Evolutionary conservation across 768 basidiomycete species (phyloP).

Genomic region (Tricholoma terreum): DNA sequence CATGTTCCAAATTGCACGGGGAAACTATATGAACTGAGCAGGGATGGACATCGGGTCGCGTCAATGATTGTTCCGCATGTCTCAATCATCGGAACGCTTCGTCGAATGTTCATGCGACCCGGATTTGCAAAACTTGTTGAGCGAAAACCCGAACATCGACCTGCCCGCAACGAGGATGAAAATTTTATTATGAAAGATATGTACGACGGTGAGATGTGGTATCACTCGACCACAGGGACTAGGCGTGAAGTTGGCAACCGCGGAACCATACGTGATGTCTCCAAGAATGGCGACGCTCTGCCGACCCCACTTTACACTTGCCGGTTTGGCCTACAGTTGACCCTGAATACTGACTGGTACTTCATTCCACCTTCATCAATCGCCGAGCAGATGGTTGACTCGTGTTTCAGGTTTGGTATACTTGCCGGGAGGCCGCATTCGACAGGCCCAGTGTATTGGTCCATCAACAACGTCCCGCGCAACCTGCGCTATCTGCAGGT

Average conservation of each 20-base stretch:
- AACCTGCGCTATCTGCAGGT: slow-evolving; percentile 15
- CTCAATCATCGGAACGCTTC: slow-evolving; percentile 4
- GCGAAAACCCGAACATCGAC: background rate
- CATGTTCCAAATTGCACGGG: background rate
- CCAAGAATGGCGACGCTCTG: background rate
- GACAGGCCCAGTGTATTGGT: slow-evolving; percentile 19
- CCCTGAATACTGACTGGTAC: slow-evolving; percentile 26
- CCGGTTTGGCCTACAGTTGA: slow-evolving; percentile 22
- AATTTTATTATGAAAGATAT: background rate
- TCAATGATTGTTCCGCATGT: slow-evolving; percentile 2
- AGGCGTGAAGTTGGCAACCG: background rate
- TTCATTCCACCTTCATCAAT: too few species aligned
- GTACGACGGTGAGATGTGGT: background rate
- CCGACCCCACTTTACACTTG: background rate
- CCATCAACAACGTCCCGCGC: slow-evolving; percentile 20
- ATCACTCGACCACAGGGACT: background rate
- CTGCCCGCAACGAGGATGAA: background rate
- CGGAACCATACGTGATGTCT: background rate
- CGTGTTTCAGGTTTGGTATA: slow-evolving; percentile 21
- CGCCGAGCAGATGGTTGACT: too few species aligned
- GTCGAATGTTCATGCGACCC: slow-evolving; percentile 6
- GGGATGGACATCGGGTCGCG: background rate
- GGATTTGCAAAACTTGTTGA: background rate
- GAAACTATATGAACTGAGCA: background rate
- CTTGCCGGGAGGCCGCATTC: slow-evolving; percentile 23